Conservation (phyloP, 768 basidiomycete genomes). For the Amanita pseudoporphyria region DNA sequence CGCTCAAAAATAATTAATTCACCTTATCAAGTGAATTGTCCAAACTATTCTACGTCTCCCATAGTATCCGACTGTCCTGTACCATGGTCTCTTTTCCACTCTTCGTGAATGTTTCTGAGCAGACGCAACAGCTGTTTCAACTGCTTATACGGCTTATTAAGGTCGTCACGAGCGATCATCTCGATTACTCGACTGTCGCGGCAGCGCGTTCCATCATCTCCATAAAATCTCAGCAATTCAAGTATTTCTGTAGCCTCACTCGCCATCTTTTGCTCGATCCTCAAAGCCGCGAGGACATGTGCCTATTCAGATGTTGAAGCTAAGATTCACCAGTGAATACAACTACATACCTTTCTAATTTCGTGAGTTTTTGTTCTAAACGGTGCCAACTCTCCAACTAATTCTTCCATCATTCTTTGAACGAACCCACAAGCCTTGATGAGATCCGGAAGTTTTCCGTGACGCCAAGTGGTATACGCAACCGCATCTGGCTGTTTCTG, state of each 20-base stretch:
- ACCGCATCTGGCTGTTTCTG: slow-evolving; percentile 34
- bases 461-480: slow-evolving; percentile 29
- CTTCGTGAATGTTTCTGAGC: slow-evolving; percentile 38
- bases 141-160: slow-evolving; percentile 27
- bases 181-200: slow-evolving; percentile 40
- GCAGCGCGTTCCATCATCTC: slow-evolving; percentile 38
- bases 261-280: slow-evolving; percentile 33
- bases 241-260: slow-evolving; percentile 42
- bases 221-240: slow-evolving; percentile 43
- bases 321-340: background rate
- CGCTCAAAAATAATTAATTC: slow-evolving; percentile 4
- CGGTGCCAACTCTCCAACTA: slow-evolving; percentile 33
- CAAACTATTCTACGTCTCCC: background rate
- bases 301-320: slow-evolving; percentile 20
- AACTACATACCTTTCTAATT: slow-evolving; percentile 37
- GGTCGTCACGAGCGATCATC: slow-evolving; percentile 37
- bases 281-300: slow-evolving; percentile 46
- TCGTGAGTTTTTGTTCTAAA: slow-evolving; percentile 20
- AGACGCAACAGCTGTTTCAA: slow-evolving; percentile 37
- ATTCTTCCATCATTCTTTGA: slow-evolving; percentile 36
- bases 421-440: slow-evolving; percentile 44
- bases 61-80: slow-evolving; percentile 3
- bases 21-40: slow-evolving; percentile 1
- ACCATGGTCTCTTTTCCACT: slow-evolving; percentile 27
- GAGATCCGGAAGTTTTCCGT: slow-evolving; percentile 19